Evolutionary conservation across 495 filamentous ascomycete species (phyloP), one percentile per base, ranked within the genome.

Genomic region (Talaromyces nanjingensis): DNA sequence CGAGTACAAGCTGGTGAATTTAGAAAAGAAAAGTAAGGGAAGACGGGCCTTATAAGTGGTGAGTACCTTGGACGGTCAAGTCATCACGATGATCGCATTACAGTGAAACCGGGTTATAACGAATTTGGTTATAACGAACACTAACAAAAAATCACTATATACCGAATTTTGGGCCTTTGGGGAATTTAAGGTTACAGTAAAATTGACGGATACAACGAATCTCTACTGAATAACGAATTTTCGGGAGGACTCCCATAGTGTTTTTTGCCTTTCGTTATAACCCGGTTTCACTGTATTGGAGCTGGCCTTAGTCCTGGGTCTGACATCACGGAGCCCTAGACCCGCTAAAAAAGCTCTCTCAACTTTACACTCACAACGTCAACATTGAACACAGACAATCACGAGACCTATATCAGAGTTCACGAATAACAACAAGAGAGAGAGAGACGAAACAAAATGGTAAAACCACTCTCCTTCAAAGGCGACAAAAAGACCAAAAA

Each of bases 401-500:
- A 45, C 39, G 3, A 45, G 4, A 45, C 16, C 16, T 2, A 24
- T 45, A 45, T 18, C 39, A 45, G 39, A 18, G 39, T 14, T 45
- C 39, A 49, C 45, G 6, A 49, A 8, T 20, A 2, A 55, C 24
- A 29, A n/a, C 33, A 37, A 22, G 18, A 18, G 12, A 53, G n/a
- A 27, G 2, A 53, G 5, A 18, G n/a, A 54, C 6, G 2, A 6
- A 6, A 25, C 20, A 56, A 56, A 73, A 84, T 86, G 84, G 80
- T 96, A 60, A 97, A 96, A 73, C 84, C 93, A 53, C 81, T 98
- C 53, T 80, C 84, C 42, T 98, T 98, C 81, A 98, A 98, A 79
- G 94, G 94, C 79, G 96, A 98, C 75, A 97, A 92, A 73, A 93
- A 93, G 76, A 77, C 86, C 25, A 98, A 96, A 73, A 98, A 97